Base-by-base conservation (phyloP, 1,284 basidiomycete genomes). In the Cutaneotrichosporon sp. region DNA sequence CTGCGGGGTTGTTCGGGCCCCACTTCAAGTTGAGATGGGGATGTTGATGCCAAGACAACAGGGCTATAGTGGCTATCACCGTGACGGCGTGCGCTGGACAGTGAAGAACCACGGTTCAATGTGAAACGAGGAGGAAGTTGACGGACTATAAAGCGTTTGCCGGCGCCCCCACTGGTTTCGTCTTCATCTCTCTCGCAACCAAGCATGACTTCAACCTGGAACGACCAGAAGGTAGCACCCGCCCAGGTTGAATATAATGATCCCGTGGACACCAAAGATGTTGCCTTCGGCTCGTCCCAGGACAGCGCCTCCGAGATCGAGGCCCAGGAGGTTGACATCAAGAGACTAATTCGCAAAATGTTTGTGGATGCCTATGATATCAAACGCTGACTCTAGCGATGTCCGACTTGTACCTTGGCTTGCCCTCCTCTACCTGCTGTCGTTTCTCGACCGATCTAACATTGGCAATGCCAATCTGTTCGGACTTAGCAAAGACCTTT, bases 351-450 rank as follows among this genome's bases (percentile, higher is more conserved):
- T 38, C 54, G 54, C 54, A 56, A 51, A 34, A 50, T 56, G 54
- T 56, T 34, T 46, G 54, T 56, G 9, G 21, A 12, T 14, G 39
- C 22, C 3, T 4, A 17, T 8, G 18, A 13, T 15, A 26, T 23
- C 33, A 5, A 35, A 33, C 23, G 23, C 52, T 53, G 14, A 52
- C 51, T 8, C 9, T 52, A 61, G 61, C 36, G 66, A 68, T 50
- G 49, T 51, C 18, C 56, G 54, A 39, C 47, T 68, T 26, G 61
- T 69, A 2, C 65, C 66, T 14, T 65, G 63, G 61, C 60, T 69
- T 2, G 50, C 64, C 0, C 79, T 89, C 54, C 71, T 89, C 55
- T 89, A 88, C 72, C 77, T 86, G 10, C 70, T 38, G 9, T 46
- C 45, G 3, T 37, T 37, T 35, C 45, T 46, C 14, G 45, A 46